A percentile compares a stretch with the other conserved stretches of the same genome.
phyloP scores from a whole-genome alignment of 805 yeast species.

The Scheffersomyces ergatensis region DNA sequence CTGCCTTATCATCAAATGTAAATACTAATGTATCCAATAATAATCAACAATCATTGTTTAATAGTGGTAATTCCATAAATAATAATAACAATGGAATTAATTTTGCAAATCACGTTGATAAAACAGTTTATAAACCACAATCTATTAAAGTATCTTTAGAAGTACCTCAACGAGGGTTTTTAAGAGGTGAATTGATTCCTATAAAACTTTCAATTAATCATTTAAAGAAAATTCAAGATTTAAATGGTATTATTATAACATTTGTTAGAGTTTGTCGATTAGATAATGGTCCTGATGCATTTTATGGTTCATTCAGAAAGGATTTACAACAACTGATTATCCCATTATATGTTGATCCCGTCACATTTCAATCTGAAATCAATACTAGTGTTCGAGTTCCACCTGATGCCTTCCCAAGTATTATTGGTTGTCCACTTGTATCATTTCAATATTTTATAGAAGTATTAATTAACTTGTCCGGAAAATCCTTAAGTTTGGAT shows the following conservation, averaged over 20 bases:
- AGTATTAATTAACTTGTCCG: constrained; percentile 76
- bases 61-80: background rate
- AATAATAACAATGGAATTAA: background rate
- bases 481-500: constrained; percentile 43
- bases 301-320: constrained; percentile 73
- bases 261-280: constrained; percentile 74
- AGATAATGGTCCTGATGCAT: constrained; percentile 55
- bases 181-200: constrained; percentile 79
- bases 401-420: constrained; percentile 82
- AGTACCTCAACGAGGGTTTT: constrained; percentile 61
- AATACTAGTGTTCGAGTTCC: constrained; percentile 72
- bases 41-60: background rate
- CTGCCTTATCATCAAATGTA: background rate
- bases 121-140: constrained; percentile 12
- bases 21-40: constrained; percentile 3
- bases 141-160: constrained; percentile 36
- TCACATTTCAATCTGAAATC: constrained; percentile 51
- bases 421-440: constrained; percentile 65
- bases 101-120: background rate
- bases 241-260: constrained; percentile 75
- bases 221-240: constrained; percentile 64
- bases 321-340: constrained; percentile 76
- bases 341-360: constrained; percentile 78
- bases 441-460: constrained; percentile 84
- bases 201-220: constrained; percentile 66